Percentiles rank a stretch among this genome's conserved stretches.
phyloP scores from a whole-genome alignment of 1,284 basidiomycete genomes.

The Hemileia vastatrix region DNA sequence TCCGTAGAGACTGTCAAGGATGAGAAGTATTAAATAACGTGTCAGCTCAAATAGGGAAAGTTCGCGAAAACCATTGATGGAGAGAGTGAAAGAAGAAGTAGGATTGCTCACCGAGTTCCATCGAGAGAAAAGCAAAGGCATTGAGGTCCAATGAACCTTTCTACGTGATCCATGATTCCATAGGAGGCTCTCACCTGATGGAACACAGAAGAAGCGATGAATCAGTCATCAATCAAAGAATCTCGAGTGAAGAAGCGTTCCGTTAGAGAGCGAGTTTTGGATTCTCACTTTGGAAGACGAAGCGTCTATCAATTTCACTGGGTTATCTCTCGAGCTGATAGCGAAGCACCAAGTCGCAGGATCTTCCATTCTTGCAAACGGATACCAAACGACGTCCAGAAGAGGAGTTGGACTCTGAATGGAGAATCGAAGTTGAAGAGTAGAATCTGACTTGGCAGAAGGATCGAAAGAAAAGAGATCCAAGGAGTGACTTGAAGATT shows the following conservation, averaged over 20 bases:
- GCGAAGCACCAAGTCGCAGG: slow-evolving; percentile 31
- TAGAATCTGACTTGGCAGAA: neutral
- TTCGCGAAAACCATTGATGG: too few species aligned
- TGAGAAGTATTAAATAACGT: too few species aligned
- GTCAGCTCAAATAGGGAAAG: too few species aligned
- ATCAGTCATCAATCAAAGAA: slow-evolving; percentile 10
- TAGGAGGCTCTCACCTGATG: too few species aligned
- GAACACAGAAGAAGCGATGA: too few species aligned
- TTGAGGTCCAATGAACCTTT: too few species aligned
- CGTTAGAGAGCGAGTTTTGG: too few species aligned
- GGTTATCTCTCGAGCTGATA: slow-evolving; percentile 29
- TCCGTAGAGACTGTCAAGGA: too few species aligned
- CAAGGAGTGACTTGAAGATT: slow-evolving; percentile 29
- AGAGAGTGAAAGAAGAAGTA: too few species aligned
- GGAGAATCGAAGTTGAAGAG: neutral
- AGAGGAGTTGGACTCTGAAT: slow-evolving; percentile 26
- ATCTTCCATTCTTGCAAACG: slow-evolving; percentile 11
- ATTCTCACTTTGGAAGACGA: slow-evolving; percentile 17
- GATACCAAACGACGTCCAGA: slow-evolving; percentile 34
- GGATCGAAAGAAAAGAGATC: slow-evolving; percentile 22
- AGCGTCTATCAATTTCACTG: slow-evolving; percentile 30
- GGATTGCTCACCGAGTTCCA: too few species aligned
- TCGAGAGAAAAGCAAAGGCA: too few species aligned
- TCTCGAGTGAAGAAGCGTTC: neutral
- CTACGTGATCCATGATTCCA: too few species aligned